Evolutionary conservation across 2,329 filamentous ascomycete genomes (phyloP).

Genomic region (Neocatenulostroma microsporum): DNA sequence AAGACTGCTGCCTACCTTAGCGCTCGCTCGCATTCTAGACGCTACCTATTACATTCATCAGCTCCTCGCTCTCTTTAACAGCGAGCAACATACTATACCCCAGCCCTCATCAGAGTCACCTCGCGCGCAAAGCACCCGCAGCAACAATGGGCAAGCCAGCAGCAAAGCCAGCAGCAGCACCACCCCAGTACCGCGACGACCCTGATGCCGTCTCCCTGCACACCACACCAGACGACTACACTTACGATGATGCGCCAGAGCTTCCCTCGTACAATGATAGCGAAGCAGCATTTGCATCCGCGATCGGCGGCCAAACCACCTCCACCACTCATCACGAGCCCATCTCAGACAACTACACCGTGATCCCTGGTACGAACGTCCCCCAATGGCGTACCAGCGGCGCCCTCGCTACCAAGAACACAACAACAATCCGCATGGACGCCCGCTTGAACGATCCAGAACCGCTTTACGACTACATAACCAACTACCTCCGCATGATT

Average conservation of each 20-base stretch:
- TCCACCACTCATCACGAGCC: too few relatives aligned
- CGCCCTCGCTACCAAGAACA: slow-evolving; percentile 11
- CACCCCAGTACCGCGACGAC: slow-evolving; percentile 16
- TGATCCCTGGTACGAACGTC: slow-evolving; percentile 10
- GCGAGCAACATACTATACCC: too few relatives aligned
- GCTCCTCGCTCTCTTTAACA: too few relatives aligned
- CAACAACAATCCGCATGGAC: slow-evolving; percentile 25
- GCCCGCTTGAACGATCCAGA: slow-evolving; percentile 17
- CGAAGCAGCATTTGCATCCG: slow-evolving; percentile 11
- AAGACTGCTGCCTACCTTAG: too few relatives aligned
- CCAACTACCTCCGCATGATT: slow-evolving; percentile 15
- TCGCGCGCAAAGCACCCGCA: too few relatives aligned
- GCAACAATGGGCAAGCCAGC: slow-evolving; percentile 7
- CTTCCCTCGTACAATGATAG: slow-evolving; percentile 26
- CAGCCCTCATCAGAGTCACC: too few relatives aligned
- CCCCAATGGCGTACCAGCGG: slow-evolving; percentile 3
- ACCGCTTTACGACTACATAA: slow-evolving; percentile 19
- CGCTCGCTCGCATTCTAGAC: too few relatives aligned
- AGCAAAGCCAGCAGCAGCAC: neutral
- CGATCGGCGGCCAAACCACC: slow-evolving; percentile 23
- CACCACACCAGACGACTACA: slow-evolving; percentile 23
- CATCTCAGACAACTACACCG: slow-evolving; percentile 13
- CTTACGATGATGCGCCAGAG: slow-evolving; percentile 20
- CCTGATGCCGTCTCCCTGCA: slow-evolving; percentile 24
- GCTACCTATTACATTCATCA: too few relatives aligned